Evolutionary conservation across 176 grass and related monocot species (phyloP).

Genomic region (Elymus sibiricus): DNA sequence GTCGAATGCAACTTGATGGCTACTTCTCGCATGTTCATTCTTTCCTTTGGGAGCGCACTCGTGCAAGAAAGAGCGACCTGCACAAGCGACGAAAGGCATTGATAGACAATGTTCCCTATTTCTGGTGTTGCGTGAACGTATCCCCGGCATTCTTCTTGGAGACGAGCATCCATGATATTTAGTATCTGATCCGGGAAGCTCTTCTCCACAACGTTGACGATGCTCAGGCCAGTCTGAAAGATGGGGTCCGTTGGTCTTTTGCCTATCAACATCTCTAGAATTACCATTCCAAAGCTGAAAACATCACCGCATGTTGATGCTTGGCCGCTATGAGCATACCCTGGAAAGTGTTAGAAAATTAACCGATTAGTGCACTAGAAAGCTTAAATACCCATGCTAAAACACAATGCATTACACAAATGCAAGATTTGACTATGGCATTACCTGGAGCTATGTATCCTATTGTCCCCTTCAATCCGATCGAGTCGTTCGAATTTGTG

Average conservation of each 20-base stretch:
- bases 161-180: neutral
- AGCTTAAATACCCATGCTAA: neutral
- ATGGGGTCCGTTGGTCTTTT: neutral
- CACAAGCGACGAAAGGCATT: neutral
- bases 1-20: neutral
- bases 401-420: neutral
- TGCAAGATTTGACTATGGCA: neutral
- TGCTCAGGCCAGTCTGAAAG: neutral
- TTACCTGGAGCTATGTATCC: conserved; percentile 66
- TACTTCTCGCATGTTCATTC: neutral
- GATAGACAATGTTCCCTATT: neutral
- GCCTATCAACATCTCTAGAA: neutral
- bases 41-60: neutral
- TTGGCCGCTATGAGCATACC: neutral
- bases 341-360: neutral
- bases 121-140: neutral
- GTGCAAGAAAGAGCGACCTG: conserved; percentile 4
- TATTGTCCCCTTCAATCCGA: conserved; percentile 32
- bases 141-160: neutral
- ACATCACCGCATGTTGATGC: neutral
- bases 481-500: neutral
- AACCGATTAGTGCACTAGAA: neutral
- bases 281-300: neutral
- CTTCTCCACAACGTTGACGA: neutral
- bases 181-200: neutral